Conservation (phyloP, 1,284 basidiomycete species). For the Cystobasidium pallidum region DNA sequence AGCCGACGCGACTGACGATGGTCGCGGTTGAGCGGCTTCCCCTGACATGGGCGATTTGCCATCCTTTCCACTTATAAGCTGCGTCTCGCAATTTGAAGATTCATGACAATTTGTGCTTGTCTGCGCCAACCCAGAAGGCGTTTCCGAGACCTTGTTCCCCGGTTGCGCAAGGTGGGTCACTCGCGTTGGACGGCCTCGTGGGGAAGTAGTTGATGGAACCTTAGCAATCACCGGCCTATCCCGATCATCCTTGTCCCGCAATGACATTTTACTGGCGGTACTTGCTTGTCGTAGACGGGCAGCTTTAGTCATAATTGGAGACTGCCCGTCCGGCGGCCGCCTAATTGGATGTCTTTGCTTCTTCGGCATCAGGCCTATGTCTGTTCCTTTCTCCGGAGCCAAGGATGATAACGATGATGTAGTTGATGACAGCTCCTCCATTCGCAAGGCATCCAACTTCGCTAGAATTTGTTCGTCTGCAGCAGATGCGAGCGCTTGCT, state of each 20-base stretch:
- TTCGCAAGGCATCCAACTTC: neutral
- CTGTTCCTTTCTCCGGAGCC: neutral
- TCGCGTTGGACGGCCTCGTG: neutral
- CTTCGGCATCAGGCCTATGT: neutral
- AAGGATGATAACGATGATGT: neutral
- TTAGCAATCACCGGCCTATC: neutral
- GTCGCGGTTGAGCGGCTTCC: neutral
- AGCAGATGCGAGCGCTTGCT: neutral
- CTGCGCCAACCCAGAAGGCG: neutral
- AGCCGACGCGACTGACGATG: constrained; percentile 47
- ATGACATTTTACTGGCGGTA: constrained; percentile 35
- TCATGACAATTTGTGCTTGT: neutral
- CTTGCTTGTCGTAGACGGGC: constrained; percentile 48
- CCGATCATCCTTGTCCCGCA: neutral
- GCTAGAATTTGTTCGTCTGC: neutral
- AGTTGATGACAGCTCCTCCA: neutral
- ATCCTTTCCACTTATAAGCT: neutral
- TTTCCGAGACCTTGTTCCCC: neutral
- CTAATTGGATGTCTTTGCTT: neutral
- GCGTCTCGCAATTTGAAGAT: neutral
- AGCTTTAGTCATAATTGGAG: constrained; percentile 34
- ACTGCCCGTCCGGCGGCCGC: neutral
- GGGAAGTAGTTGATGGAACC: neutral
- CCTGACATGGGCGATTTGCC: constrained; percentile 11
- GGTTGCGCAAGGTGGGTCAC: neutral